Conservation (phyloP, 1,284 basidiomycete species). For the Sanghuangporus baumii region DNA sequence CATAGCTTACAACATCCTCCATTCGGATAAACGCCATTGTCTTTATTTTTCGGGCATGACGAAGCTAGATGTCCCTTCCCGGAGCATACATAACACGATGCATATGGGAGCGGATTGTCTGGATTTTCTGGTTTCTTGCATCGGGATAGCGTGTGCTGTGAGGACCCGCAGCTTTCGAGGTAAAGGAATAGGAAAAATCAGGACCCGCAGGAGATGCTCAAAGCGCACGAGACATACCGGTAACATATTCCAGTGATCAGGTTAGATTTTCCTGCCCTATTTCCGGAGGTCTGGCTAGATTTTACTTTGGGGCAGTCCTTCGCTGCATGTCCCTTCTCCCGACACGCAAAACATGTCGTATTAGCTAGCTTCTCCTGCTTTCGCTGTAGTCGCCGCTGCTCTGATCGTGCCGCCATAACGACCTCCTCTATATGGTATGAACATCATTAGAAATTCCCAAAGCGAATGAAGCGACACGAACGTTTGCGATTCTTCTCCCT, state of each 20-base stretch:
- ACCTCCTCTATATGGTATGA: constrained; percentile 17
- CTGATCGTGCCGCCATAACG: constrained; percentile 40
- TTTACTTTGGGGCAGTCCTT: constrained; percentile 70
- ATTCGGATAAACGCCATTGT: constrained; percentile 84
- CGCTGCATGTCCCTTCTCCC: constrained; percentile 80
- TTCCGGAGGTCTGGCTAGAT: constrained; percentile 24
- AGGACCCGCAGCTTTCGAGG: constrained; percentile 71
- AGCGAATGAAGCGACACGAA: constrained; percentile 18
- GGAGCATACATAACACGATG: constrained; percentile 89
- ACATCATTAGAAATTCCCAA: constrained; percentile 18
- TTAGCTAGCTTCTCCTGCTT: constrained; percentile 51
- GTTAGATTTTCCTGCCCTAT: constrained; percentile 26
- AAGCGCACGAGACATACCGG: constrained; percentile 42
- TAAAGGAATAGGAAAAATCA: constrained; percentile 41
- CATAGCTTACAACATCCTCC: constrained; percentile 91
- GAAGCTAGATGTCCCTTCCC: constrained; percentile 78
- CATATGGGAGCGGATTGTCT: constrained; percentile 76
- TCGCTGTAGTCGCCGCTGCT: constrained; percentile 62
- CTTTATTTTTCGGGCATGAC: constrained; percentile 75
- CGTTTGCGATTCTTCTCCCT: constrained; percentile 6
- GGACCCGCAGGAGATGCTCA: neutral
- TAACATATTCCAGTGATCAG: constrained; percentile 71
- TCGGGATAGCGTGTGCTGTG: constrained; percentile 68
- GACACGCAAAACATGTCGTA: constrained; percentile 85
- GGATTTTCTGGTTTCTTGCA: constrained; percentile 67